phyloP scores from a whole-genome alignment of 1,284 basidiomycete genomes.

The Irpex sp. region DNA sequence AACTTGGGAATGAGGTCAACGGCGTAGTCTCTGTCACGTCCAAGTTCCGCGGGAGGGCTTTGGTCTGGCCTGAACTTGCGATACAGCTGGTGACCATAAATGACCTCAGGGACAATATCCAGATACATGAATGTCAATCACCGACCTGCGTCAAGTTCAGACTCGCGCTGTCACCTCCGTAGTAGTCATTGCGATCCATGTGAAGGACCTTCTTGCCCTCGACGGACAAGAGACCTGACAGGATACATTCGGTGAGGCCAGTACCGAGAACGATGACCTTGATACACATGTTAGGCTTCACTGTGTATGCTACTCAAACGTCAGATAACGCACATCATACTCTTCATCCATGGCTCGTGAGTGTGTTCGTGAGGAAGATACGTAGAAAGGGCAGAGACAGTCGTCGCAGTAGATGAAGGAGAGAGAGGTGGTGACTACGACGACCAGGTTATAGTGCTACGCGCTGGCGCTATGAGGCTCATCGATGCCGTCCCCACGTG shows the following conservation, averaged over 20 bases:
- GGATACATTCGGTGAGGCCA: slow-evolving; percentile 96
- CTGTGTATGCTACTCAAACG: background rate
- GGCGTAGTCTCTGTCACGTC: slow-evolving; percentile 93
- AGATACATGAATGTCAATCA: slow-evolving; percentile 4
- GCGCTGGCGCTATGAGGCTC: slow-evolving; percentile 11
- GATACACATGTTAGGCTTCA: slow-evolving; percentile 5
- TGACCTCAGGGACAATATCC: background rate
- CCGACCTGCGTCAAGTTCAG: slow-evolving; percentile 94
- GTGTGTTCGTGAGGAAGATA: slow-evolving; percentile 1
- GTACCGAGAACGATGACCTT: slow-evolving; percentile 95
- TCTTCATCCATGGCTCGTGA: slow-evolving; percentile 76
- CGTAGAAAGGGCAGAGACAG: background rate
- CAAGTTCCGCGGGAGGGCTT: slow-evolving; percentile 72
- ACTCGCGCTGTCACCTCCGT: slow-evolving; percentile 96
- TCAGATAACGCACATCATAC: slow-evolving; percentile 65
- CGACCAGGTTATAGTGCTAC: background rate
- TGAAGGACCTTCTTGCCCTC: slow-evolving; percentile 99
- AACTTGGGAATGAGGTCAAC: slow-evolving; percentile 96
- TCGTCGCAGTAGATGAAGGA: background rate
- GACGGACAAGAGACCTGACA: slow-evolving; percentile 94
- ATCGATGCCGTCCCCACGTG: slow-evolving; percentile 20
- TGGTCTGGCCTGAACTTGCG: slow-evolving; percentile 89
- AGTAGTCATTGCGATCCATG: slow-evolving; percentile 99
- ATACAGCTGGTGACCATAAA: slow-evolving; percentile 66
- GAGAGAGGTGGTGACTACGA: slow-evolving; percentile 10